Evolutionary conservation across 805 yeast species (phyloP).

Genomic region (Pichia cephalocereana): DNA sequence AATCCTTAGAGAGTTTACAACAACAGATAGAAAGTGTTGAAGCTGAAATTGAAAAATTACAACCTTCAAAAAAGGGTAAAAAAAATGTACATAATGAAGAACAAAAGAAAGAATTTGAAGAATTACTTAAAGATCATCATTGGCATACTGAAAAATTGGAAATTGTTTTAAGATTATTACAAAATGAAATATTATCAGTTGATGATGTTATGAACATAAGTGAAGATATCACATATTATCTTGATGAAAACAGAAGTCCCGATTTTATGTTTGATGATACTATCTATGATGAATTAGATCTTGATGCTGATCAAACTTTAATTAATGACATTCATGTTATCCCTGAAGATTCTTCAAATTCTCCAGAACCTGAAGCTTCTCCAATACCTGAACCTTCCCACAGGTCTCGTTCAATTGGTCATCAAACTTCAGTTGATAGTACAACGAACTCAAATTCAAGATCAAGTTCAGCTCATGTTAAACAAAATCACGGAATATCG

Average conservation of each 20-base stretch:
- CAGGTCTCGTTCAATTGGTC: constrained; percentile 1
- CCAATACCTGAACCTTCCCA: constrained; percentile 3
- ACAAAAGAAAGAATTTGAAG: constrained; percentile 51
- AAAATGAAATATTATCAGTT: constrained; percentile 68
- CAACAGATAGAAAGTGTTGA: constrained; percentile 74
- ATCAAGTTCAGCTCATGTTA: neutral
- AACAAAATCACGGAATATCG: neutral
- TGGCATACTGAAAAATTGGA: constrained; percentile 78
- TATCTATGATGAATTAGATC: constrained; percentile 78
- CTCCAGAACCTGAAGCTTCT: constrained; percentile 1
- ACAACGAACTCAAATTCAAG: constrained; percentile 2
- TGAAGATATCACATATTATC: constrained; percentile 88
- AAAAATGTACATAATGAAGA: constrained; percentile 32
- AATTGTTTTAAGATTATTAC: constrained; percentile 61
- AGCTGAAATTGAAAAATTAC: constrained; percentile 53
- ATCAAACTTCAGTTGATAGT: neutral
- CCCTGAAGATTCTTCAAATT: constrained; percentile 9
- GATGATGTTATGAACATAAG: constrained; percentile 67
- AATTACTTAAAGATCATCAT: constrained; percentile 61
- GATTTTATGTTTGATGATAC: constrained; percentile 94
- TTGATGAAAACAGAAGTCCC: constrained; percentile 87
- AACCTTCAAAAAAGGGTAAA: constrained; percentile 42
- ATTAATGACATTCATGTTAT: constrained; percentile 24
- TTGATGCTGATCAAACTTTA: constrained; percentile 37
- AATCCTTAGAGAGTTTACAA: constrained; percentile 66